Percentiles rank a stretch among this genome's conserved stretches.
Evolutionary conservation across 192 early-diverging fungal species (phyloP).

Genomic region (Glomus cerebriforme): DNA sequence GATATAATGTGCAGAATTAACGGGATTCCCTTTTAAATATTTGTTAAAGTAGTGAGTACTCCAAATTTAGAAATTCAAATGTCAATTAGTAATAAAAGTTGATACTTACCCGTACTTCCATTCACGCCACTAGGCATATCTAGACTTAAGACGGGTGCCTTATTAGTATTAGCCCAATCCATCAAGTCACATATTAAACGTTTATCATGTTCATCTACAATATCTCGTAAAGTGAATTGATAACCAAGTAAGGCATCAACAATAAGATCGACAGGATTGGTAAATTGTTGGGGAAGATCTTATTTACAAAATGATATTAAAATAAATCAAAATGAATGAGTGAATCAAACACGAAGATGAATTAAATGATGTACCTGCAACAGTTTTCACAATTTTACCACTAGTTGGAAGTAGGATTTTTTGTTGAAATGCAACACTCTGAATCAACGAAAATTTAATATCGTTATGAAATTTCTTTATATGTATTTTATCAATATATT

Average conservation of each 20-base stretch:
- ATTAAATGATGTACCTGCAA: conserved; percentile 9
- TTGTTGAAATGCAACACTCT: conserved; percentile 30
- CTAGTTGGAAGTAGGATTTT: conserved; percentile 29
- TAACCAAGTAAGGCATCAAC: conserved; percentile 72
- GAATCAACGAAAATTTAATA: background rate
- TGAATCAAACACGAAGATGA: background rate
- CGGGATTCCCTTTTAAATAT: conserved; percentile 47
- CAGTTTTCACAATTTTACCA: conserved; percentile 26
- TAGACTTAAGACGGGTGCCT: conserved; percentile 63
- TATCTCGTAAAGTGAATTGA: conserved; percentile 56
- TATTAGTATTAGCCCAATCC: conserved; percentile 69
- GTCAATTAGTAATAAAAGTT: background rate
- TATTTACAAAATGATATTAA: background rate
- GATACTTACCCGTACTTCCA: conserved; percentile 46
- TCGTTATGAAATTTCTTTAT: background rate
- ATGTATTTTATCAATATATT: conserved; percentile 32
- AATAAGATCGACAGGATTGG: conserved; percentile 66
- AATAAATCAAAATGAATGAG: background rate
- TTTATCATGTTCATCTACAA: conserved; percentile 46
- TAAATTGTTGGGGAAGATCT: conserved; percentile 60
- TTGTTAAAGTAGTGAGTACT: no score
- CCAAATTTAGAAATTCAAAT: background rate
- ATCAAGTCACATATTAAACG: conserved; percentile 60
- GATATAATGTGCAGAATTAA: conserved; percentile 56
- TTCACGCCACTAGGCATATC: conserved; percentile 73